These are phyloP conservation scores for Carallia pectinifolia DNA, from an alignment of 345 rosid species.

Conservation along the genomic window DNA sequence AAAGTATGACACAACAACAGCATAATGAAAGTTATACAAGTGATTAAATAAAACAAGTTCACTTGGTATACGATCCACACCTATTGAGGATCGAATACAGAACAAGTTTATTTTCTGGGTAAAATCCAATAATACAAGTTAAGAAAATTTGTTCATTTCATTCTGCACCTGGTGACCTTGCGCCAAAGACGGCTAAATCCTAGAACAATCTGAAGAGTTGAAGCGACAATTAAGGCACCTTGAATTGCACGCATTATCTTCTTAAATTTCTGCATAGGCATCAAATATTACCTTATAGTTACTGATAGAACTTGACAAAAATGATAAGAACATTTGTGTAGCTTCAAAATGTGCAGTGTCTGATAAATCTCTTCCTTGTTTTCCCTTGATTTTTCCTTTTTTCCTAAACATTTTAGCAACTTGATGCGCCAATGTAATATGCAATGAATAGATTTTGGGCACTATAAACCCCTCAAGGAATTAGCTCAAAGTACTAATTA, in stretches of 20 bases:
- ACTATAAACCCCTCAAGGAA: neutral
- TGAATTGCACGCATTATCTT: slow-evolving; percentile 90
- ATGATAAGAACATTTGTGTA: neutral
- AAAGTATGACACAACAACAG: neutral
- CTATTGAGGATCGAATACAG: neutral
- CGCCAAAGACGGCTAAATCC: slow-evolving; percentile 99
- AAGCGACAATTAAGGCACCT: slow-evolving; percentile 92
- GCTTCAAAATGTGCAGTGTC: neutral
- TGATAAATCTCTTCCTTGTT: neutral
- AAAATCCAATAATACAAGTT: neutral
- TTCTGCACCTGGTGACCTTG: slow-evolving; percentile 62
- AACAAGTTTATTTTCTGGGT: neutral
- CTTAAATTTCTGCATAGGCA: slow-evolving; percentile 59
- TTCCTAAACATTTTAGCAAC: neutral
- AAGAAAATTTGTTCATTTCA: neutral
- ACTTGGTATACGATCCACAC: neutral
- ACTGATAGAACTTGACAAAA: neutral
- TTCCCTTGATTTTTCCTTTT: neutral
- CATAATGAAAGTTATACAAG: neutral
- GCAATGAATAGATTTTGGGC: neutral
- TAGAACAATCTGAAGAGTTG: slow-evolving; percentile 90
- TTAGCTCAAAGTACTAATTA: neutral
- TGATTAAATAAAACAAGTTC: slow-evolving; percentile 4
- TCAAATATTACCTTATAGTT: slow-evolving; percentile 12
- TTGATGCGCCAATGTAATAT: neutral